Conservation (phyloP, 2,329 filamentous ascomycete genomes). For the Sarocladium oryzae region DNA sequence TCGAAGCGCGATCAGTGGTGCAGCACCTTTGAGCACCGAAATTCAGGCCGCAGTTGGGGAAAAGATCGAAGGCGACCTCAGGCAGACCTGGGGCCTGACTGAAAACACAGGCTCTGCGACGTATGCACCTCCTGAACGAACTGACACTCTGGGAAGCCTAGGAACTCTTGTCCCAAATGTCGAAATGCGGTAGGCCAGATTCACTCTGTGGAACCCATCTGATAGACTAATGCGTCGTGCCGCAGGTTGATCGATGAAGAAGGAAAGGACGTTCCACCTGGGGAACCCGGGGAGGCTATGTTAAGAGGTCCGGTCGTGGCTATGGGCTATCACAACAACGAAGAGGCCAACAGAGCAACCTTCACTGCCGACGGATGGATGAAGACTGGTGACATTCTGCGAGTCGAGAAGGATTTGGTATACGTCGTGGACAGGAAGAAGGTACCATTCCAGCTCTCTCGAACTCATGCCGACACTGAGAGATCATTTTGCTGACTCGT, state of each 20-base stretch:
- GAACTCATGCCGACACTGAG: not conserved
- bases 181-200: slow-evolving; percentile 18
- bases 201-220: too few species aligned
- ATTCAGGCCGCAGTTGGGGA: slow-evolving; percentile 42
- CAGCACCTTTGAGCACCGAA: slow-evolving; percentile 49
- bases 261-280: slow-evolving; percentile 30
- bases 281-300: slow-evolving; percentile 53
- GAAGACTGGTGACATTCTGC: slow-evolving; percentile 73
- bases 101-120: slow-evolving; percentile 48
- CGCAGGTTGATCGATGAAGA: slow-evolving; percentile 32
- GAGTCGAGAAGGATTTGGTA: slow-evolving; percentile 62
- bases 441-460: slow-evolving; percentile 23
- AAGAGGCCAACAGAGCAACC: slow-evolving; percentile 55
- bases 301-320: slow-evolving; percentile 66
- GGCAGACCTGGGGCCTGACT: slow-evolving; percentile 52
- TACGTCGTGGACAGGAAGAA: slow-evolving; percentile 79
- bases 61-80: slow-evolving; percentile 39
- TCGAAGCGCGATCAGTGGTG: slow-evolving; percentile 42
- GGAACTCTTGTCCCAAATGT: slow-evolving; percentile 23
- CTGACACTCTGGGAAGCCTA: slow-evolving; percentile 41
- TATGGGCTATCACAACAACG: slow-evolving; percentile 65
- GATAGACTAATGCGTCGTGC: too few species aligned
- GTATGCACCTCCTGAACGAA: slow-evolving; percentile 30
- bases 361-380: slow-evolving; percentile 56
- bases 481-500: slow-evolving; percentile 25